phyloP scores from a whole-genome alignment of 441 rosid genomes.

The Dalechampia spathulata region DNA sequence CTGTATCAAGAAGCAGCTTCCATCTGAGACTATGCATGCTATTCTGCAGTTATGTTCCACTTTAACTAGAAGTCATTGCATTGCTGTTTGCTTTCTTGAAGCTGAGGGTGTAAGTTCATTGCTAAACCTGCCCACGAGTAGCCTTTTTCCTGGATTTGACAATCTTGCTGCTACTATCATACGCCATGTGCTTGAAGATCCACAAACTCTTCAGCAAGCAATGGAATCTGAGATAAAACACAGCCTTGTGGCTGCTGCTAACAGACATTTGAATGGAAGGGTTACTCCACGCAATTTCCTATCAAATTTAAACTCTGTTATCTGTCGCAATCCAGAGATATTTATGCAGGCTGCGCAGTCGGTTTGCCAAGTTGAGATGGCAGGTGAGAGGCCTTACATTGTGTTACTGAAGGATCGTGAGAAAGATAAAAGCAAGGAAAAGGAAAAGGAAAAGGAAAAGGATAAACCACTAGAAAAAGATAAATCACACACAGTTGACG shows the following conservation, averaged over 20 bases:
- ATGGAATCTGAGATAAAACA: conserved; percentile 99
- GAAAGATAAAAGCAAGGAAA: conserved; percentile 70
- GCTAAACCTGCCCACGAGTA: conserved; percentile 74
- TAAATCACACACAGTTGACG: conserved; percentile 49
- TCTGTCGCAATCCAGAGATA: conserved; percentile 79
- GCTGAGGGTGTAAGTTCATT: conserved; percentile 73
- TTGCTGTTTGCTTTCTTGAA: conserved; percentile 85
- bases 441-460: conserved; percentile 72
- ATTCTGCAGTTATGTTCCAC: conserved; percentile 89
- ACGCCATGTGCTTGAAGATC: conserved; percentile 96
- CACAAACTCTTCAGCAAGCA: conserved; percentile 96
- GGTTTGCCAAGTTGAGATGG: conserved; percentile 95
- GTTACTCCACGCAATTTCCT: conserved; percentile 84
- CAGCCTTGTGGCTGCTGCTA: conserved; percentile 73
- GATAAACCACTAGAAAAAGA: conserved; percentile 67
- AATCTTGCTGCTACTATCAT: conserved; percentile 79
- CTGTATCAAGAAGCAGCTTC: conserved; percentile 70
- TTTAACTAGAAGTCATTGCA: conserved; percentile 71
- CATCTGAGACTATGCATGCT: conserved; percentile 95
- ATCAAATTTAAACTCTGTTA: conserved; percentile 60
- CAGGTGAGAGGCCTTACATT: conserved; percentile 88
- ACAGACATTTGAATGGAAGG: conserved; percentile 82
- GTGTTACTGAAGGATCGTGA: conserved; percentile 89
- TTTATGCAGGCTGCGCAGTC: conserved; percentile 83
- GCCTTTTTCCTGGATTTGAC: conserved; percentile 97